Evolutionary conservation across 2,329 filamentous ascomycete genomes (phyloP).

Genomic region (Coleophoma eucalyptorum): DNA sequence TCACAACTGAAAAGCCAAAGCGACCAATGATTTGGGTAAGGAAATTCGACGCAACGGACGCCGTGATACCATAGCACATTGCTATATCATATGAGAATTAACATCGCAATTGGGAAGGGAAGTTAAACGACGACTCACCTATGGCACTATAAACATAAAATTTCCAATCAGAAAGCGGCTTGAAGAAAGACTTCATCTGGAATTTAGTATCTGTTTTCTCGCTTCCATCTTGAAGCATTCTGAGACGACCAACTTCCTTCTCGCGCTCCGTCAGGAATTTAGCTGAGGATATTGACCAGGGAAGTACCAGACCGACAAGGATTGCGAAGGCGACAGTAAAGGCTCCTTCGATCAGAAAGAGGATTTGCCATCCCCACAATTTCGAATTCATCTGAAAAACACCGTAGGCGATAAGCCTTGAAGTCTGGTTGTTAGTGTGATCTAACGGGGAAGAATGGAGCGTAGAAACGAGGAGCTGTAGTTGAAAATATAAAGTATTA

Average conservation of each 20-base stretch:
- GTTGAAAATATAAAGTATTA: not conserved
- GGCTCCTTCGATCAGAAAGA: constrained; percentile 52
- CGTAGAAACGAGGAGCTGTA: not conserved
- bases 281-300: not conserved
- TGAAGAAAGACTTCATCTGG: not conserved
- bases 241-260: not conserved
- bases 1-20: constrained; percentile 40
- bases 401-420: not conserved
- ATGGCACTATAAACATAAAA: not conserved
- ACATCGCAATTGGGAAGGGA: constrained; percentile 28
- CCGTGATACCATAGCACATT: not conserved
- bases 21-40: constrained; percentile 47
- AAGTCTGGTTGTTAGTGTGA: not conserved
- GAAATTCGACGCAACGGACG: constrained; percentile 24
- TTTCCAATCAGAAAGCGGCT: not conserved
- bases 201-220: not conserved
- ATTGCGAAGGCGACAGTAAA: not conserved
- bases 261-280: not conserved
- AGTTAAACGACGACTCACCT: not conserved
- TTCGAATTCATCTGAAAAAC: constrained; percentile 32
- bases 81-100: not conserved
- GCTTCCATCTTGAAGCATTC: not conserved
- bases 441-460: not conserved
- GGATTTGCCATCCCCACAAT: constrained; percentile 54
- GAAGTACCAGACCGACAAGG: not conserved